These are phyloP conservation scores for Phyllosticta capitalensis DNA, from an alignment of 2,329 filamentous ascomycete genomes.

Conservation along the genomic window DNA sequence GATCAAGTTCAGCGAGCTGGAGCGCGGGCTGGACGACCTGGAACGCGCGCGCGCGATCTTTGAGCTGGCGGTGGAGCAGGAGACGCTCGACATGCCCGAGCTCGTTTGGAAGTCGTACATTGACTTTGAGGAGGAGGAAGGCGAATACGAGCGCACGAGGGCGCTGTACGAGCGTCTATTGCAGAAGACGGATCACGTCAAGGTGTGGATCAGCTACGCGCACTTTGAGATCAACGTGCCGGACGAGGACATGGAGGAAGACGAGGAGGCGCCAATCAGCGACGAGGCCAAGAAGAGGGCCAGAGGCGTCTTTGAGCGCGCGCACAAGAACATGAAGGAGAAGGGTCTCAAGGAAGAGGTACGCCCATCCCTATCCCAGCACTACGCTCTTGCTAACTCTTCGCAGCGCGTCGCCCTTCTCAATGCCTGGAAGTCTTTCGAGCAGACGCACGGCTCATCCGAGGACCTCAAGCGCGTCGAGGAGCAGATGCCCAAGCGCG, in stretches of 20 bases:
- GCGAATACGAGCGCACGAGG: slow-evolving; percentile 76
- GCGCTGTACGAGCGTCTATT: slow-evolving; percentile 81
- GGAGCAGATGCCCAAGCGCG: slow-evolving; percentile 85
- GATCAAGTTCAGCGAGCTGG: slow-evolving; percentile 93
- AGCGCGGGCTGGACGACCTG: slow-evolving; percentile 81
- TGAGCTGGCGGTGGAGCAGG: slow-evolving; percentile 76
- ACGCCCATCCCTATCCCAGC: slow-evolving; percentile 17
- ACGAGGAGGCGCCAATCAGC: slow-evolving; percentile 56
- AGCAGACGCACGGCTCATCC: slow-evolving; percentile 67
- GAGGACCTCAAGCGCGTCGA: slow-evolving; percentile 75
- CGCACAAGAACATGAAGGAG: slow-evolving; percentile 78
- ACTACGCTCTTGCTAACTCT: slow-evolving; percentile 22
- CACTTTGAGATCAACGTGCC: slow-evolving; percentile 95
- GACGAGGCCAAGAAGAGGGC: slow-evolving; percentile 77
- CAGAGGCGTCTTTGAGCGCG: slow-evolving; percentile 73
- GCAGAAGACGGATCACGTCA: slow-evolving; percentile 94
- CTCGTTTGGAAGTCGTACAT: slow-evolving; percentile 97
- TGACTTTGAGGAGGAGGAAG: slow-evolving; percentile 94
- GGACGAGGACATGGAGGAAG: slow-evolving; percentile 56
- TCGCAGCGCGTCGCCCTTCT: slow-evolving; percentile 70
- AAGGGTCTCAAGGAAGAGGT: slow-evolving; percentile 82
- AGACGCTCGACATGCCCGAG: slow-evolving; percentile 90
- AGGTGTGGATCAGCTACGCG: slow-evolving; percentile 98
- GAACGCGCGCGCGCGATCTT: slow-evolving; percentile 85
- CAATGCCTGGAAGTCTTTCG: slow-evolving; percentile 87